These are phyloP conservation scores for Hirsutella minnesotensis DNA, from an alignment of 2,329 filamentous ascomycete genomes.

Conservation along the genomic window DNA sequence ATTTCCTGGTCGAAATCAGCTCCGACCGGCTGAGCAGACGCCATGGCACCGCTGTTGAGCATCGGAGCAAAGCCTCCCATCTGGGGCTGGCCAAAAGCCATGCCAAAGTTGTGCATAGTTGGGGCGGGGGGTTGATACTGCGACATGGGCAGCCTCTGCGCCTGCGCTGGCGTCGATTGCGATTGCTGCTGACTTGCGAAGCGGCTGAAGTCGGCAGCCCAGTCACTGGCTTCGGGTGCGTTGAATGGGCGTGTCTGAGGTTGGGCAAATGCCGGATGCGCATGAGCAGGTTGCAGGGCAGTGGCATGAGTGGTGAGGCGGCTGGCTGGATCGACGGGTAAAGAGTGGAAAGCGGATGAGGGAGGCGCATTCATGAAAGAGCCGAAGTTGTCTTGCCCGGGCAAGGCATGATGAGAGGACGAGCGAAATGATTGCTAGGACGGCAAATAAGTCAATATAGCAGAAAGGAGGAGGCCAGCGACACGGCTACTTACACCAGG, in stretches of 20 bases:
- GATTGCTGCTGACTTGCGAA: slow-evolving; percentile 15
- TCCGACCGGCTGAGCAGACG: slow-evolving; percentile 12
- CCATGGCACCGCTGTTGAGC: slow-evolving; percentile 6
- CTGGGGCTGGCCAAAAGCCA: slow-evolving; percentile 16
- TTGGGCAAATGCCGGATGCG: slow-evolving; percentile 5
- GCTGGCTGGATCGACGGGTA: slow-evolving; percentile 20
- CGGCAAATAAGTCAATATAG: background rate
- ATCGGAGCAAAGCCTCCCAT: slow-evolving; percentile 6
- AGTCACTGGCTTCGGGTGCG: slow-evolving; percentile 15
- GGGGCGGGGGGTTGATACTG: slow-evolving; percentile 8
- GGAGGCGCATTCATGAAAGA: slow-evolving; percentile 21
- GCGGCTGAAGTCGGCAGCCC: slow-evolving; percentile 25
- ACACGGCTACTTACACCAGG: slow-evolving; percentile 16
- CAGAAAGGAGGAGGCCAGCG: no score
- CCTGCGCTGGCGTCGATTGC: slow-evolving; percentile 1
- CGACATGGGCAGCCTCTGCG: slow-evolving; percentile 12
- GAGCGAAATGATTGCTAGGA: slow-evolving; percentile 22
- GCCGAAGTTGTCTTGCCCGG: slow-evolving; percentile 20
- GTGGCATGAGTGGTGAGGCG: slow-evolving; percentile 22
- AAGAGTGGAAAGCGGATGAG: slow-evolving; percentile 12
- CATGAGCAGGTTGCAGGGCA: slow-evolving; percentile 12
- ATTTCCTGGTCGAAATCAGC: slow-evolving; percentile 29
- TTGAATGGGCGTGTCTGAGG: slow-evolving; percentile 6
- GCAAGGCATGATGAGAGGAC: slow-evolving; percentile 11
- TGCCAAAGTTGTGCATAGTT: slow-evolving; percentile 15